Evolutionary conservation across 768 basidiomycete species (phyloP).

Genomic region (Gelatoporia subvermispora): DNA sequence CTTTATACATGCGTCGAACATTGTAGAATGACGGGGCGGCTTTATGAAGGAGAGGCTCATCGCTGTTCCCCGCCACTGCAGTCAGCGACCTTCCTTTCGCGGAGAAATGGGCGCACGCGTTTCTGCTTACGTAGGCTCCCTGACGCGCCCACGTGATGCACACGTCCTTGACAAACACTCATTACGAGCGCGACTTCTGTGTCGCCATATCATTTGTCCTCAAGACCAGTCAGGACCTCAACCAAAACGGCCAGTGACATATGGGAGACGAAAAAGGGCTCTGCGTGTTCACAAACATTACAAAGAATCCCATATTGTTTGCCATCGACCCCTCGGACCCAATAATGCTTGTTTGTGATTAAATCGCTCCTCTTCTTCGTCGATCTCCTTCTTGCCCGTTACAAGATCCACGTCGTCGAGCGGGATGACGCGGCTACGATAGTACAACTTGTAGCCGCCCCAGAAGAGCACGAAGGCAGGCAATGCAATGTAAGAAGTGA

Average conservation of each 20-base stretch:
- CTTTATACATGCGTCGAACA: constrained; percentile 17
- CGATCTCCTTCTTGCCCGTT: constrained; percentile 52
- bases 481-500: constrained; percentile 46
- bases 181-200: background rate
- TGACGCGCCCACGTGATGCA: no score
- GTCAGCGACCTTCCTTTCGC: constrained; percentile 1
- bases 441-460: constrained; percentile 31
- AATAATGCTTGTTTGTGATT: constrained; percentile 35
- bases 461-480: constrained; percentile 32
- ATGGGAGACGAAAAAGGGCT: no score
- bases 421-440: constrained; percentile 31
- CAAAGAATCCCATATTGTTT: constrained; percentile 22
- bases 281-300: no score
- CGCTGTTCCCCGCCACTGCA: background rate
- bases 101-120: constrained; percentile 6
- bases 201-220: background rate
- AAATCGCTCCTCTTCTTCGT: constrained; percentile 57
- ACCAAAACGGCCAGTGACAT: no score
- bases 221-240: no score
- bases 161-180: background rate
- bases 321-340: constrained; percentile 20
- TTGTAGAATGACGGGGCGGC: background rate
- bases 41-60: constrained; percentile 4
- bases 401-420: constrained; percentile 54
- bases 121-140: background rate